These are phyloP conservation scores for Peterozyma xylosa DNA, from an alignment of 805 yeast species.

Conservation along the genomic window DNA sequence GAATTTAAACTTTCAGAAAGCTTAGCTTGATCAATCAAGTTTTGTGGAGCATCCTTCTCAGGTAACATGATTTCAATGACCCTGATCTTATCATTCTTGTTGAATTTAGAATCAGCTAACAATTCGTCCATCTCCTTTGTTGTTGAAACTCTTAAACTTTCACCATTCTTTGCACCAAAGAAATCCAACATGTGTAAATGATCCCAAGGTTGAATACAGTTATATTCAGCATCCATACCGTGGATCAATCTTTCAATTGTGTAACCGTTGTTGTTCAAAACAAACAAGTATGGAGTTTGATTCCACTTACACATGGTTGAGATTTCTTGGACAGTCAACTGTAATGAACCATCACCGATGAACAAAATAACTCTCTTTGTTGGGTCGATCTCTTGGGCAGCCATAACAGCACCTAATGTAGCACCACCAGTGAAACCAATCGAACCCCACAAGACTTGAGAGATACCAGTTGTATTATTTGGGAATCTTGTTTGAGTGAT, in stretches of 20 bases:
- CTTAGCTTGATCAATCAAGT: conserved; percentile 62
- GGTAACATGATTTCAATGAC: conserved; percentile 62
- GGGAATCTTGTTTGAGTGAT: conserved; percentile 62
- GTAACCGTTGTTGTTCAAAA: conserved; percentile 67
- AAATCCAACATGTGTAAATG: conserved; percentile 48
- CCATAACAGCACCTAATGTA: conserved; percentile 60
- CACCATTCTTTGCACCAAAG: conserved; percentile 50
- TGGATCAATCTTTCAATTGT: conserved; percentile 71
- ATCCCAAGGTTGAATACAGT: conserved; percentile 64
- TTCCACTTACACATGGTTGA: conserved; percentile 52
- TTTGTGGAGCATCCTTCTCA: conserved; percentile 62
- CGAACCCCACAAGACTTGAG: conserved; percentile 74
- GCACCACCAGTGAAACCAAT: conserved; percentile 69
- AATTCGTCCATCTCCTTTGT: conserved; percentile 51
- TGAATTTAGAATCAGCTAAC: conserved; percentile 38
- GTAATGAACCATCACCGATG: conserved; percentile 73
- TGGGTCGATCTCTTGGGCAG: conserved; percentile 57
- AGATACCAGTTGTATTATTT: conserved; percentile 51
- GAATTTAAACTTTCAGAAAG: conserved; percentile 28
- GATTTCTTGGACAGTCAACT: conserved; percentile 67
- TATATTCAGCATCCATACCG: conserved; percentile 58
- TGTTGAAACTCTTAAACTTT: conserved; percentile 44
- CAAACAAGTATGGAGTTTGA: conserved; percentile 59
- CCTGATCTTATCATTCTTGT: conserved; percentile 52
- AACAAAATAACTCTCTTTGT: conserved; percentile 56